Evolutionary conservation across 225 moss, liverwort and hornwort genomes (phyloP).

Genomic region (Polytrichum formosum): DNA sequence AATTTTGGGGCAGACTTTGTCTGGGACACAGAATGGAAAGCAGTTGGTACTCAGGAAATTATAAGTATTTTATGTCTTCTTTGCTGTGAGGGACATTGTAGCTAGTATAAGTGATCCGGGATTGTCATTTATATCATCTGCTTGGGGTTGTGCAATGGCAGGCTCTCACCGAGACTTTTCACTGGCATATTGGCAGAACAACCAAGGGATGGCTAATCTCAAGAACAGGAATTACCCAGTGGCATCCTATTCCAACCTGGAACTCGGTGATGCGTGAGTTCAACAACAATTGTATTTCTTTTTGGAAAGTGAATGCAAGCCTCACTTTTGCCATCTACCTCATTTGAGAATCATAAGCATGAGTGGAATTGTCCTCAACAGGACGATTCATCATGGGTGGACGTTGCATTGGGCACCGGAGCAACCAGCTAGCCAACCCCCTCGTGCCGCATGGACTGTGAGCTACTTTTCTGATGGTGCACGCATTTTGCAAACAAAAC

Average conservation of each 20-base stretch:
- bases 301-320: too few relatives aligned
- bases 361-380: conserved; percentile 12
- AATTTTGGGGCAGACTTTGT: too few relatives aligned
- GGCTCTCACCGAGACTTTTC: conserved; percentile 69
- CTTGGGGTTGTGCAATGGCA: conserved; percentile 12
- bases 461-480: conserved; percentile 65
- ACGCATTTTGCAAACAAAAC: conserved; percentile 33
- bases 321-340: too few relatives aligned
- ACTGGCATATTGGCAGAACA: conserved; percentile 64
- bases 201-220: conserved; percentile 51
- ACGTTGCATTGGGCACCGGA: conserved; percentile 63
- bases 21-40: too few relatives aligned
- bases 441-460: conserved; percentile 56
- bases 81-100: too few relatives aligned
- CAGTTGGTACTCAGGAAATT: too few relatives aligned
- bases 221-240: conserved; percentile 48
- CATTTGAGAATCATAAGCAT: too few relatives aligned
- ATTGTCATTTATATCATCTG: too few relatives aligned
- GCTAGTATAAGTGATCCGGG: too few relatives aligned
- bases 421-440: conserved; percentile 27
- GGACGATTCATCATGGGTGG: conserved; percentile 64
- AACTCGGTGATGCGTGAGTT: conserved; percentile 54
- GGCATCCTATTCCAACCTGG: conserved; percentile 34
- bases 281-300: background rate
- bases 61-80: too few relatives aligned